Evolutionary conservation across 768 basidiomycete species (phyloP), one percentile per base, ranked within the genome.

Genomic region (Lenzites betulinus): DNA sequence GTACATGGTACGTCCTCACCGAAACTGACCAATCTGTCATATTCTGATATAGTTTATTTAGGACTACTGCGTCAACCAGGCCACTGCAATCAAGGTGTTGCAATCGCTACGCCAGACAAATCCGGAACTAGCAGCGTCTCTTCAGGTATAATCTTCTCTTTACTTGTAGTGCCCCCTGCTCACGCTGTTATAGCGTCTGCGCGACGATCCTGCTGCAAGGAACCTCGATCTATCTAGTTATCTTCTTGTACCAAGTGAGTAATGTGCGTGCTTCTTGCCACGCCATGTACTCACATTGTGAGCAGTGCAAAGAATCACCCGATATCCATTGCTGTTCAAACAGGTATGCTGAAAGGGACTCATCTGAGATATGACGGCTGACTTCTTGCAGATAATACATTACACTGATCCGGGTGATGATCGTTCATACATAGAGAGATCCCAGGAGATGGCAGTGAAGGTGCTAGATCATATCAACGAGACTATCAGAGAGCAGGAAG

Each of bases 21-120:
- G n/a, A n/a, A n/a, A n/a, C n/a, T n/a, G n/a, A n/a, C n/a, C n/a
- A n/a, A n/a, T n/a, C n/a, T n/a, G n/a, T n/a, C n/a, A n/a, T n/a
- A n/a, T n/a, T n/a, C n/a, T n/a, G n/a, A n/a, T n/a, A n/a, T 30
- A 36, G 22, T 18, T 39, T 20, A 50, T 38, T 42, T 11, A 95
- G 88, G 86, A 87, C 55, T 98, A 97, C 69, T 98, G 96, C 63
- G 84, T 94, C 55, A 95, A 98, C 64, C 95, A 97, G 72, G 79
- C 77, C 8, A 86, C 79, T 12, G 93, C 90, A 0, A 89, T 87
- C 65, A 89, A 87, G 66, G 83, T 89, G 3, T 77, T 96, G 35
- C 87, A 92, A 64, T 86, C 88, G 0, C 71, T 91, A 59, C 79
- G 92, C 47, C 83, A 89, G 53, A 80, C 80, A 3, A 89, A 91